phyloP scores from a whole-genome alignment of 1,139 yeast species.

The Suhomyces kunorum region DNA sequence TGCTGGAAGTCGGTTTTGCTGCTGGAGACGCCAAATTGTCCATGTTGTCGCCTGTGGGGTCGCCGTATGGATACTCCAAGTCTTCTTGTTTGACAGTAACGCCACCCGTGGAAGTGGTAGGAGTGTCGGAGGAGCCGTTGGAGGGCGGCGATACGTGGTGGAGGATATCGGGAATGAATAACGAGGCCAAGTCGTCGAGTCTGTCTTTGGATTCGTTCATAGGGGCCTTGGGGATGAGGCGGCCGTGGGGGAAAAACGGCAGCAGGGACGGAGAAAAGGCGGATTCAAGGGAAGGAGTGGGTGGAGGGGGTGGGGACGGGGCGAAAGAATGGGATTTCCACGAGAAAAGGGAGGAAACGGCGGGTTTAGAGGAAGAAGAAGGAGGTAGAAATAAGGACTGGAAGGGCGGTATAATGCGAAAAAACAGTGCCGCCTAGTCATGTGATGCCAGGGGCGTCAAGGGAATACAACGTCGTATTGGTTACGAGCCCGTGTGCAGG shows the following conservation, averaged over 20 bases:
- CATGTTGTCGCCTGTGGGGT: conserved; percentile 7
- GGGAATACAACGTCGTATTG: conserved; percentile 6
- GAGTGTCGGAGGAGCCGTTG: conserved; percentile 9
- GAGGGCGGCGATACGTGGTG: conserved; percentile 24
- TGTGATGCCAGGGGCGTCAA: neutral
- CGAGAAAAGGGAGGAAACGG: neutral
- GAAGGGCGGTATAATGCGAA: conserved; percentile 1
- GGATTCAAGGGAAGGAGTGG: neutral
- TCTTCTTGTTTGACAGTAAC: conserved; percentile 25
- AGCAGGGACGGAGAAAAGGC: neutral
- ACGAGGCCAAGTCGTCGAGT: conserved; percentile 45
- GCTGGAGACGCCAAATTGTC: conserved; percentile 10
- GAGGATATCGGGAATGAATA: conserved; percentile 46
- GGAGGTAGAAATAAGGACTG: conserved; percentile 1
- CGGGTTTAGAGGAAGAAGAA: too few species aligned
- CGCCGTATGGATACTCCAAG: conserved; percentile 16
- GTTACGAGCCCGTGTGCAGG: neutral
- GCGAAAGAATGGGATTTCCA: neutral
- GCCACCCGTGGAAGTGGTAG: conserved; percentile 7
- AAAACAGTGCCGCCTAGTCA: neutral
- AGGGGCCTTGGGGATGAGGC: neutral
- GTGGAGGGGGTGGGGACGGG: neutral
- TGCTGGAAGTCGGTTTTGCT: conserved; percentile 6
- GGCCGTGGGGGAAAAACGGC: neutral
- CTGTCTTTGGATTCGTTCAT: conserved; percentile 26